These are phyloP conservation scores for Wickerhamiella alocasiicola DNA, from an alignment of 805 yeast genomes.

Conservation along the genomic window DNA sequence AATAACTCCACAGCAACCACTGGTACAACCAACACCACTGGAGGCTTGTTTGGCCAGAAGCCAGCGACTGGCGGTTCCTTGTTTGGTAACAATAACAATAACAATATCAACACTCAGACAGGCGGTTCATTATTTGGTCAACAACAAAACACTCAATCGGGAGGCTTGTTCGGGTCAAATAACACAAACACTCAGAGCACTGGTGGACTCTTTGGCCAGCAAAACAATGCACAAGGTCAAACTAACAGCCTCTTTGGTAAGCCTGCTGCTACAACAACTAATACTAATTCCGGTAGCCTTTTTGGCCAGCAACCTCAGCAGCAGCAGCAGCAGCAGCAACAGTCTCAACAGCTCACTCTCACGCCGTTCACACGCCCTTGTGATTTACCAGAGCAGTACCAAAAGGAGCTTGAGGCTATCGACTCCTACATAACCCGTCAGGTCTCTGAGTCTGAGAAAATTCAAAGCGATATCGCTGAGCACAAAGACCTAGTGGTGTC, in stretches of 20 bases:
- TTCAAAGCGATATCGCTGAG: slow-evolving; percentile 34
- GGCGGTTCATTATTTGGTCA: slow-evolving; percentile 12
- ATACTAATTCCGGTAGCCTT: neutral
- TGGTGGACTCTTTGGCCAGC: slow-evolving; percentile 18
- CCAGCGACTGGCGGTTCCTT: slow-evolving; percentile 9
- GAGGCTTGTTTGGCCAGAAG: slow-evolving; percentile 2
- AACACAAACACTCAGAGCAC: slow-evolving; percentile 4
- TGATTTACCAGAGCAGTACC: slow-evolving; percentile 42
- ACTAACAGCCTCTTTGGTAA: slow-evolving; percentile 26
- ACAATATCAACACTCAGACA: no score
- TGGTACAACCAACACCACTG: neutral
- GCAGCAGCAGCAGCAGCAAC: slow-evolving; percentile 19
- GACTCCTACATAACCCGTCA: slow-evolving; percentile 45
- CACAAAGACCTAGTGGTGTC: slow-evolving; percentile 31
- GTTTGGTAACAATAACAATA: no score
- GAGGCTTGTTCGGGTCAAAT: slow-evolving; percentile 5
- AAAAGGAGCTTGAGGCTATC: slow-evolving; percentile 41
- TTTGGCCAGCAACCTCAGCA: slow-evolving; percentile 16
- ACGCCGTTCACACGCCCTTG: slow-evolving; percentile 48
- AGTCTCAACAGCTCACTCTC: slow-evolving; percentile 26
- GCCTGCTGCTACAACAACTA: slow-evolving; percentile 9
- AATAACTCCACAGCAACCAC: neutral
- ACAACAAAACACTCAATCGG: slow-evolving; percentile 4
- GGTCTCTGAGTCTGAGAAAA: slow-evolving; percentile 39
- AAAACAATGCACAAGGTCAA: slow-evolving; percentile 12